These are phyloP conservation scores for Elongisporangium senticosum DNA, from an alignment of 352 stramenopile genomes.

Conservation along the genomic window DNA sequence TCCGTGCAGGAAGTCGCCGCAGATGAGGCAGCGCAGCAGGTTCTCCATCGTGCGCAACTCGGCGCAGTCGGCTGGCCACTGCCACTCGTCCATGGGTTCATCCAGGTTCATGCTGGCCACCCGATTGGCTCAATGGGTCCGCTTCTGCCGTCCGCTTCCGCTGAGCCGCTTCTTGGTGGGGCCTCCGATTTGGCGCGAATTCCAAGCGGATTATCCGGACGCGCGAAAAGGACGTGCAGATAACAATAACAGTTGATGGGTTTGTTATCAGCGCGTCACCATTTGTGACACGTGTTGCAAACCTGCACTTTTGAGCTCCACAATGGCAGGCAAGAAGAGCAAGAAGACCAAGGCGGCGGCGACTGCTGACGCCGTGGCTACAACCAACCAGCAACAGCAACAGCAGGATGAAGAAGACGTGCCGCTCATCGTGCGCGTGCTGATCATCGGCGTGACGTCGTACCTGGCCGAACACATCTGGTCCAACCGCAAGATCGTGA, in stretches of 20 bases:
- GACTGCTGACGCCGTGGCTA: background rate
- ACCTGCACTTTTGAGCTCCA: background rate
- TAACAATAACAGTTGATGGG: background rate
- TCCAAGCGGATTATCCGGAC: background rate
- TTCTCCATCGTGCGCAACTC: slow-evolving; percentile 69
- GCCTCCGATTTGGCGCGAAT: background rate
- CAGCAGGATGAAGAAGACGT: slow-evolving; percentile 13
- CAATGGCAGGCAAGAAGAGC: slow-evolving; percentile 6
- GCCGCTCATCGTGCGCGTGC: slow-evolving; percentile 46
- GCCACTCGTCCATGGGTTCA: slow-evolving; percentile 62
- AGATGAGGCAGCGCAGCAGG: slow-evolving; percentile 76
- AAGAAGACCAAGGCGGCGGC: slow-evolving; percentile 2
- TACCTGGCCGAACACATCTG: slow-evolving; percentile 79
- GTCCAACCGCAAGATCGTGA: slow-evolving; percentile 65
- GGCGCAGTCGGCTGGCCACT: slow-evolving; percentile 53
- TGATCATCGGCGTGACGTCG: slow-evolving; percentile 60
- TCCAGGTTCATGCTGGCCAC: background rate
- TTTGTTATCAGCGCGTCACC: background rate
- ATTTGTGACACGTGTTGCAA: background rate
- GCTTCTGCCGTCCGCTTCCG: background rate
- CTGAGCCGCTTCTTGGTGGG: background rate
- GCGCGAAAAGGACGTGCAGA: background rate
- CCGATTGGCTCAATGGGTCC: background rate
- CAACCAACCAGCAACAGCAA: background rate
- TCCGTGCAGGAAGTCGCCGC: slow-evolving; percentile 78